A percentile compares a stretch with the other conserved stretches of the same genome.
phyloP scores from a whole-genome alignment of 1,284 basidiomycete genomes.

The Jaminaea rosea region DNA sequence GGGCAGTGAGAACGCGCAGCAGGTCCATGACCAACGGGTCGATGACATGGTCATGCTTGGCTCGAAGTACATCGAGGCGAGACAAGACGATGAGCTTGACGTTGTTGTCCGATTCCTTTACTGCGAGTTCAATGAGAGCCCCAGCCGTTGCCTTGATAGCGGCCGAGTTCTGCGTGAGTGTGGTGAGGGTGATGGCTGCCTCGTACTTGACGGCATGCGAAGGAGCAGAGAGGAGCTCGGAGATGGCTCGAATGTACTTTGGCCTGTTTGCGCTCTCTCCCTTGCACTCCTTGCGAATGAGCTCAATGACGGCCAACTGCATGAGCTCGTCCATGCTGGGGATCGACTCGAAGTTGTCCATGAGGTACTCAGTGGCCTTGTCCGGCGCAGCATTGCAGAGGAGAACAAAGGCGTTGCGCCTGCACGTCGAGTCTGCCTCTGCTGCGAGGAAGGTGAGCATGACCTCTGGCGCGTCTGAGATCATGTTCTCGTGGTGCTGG shows the following conservation, averaged over 20 bases:
- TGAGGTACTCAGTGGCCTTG: constrained; percentile 83
- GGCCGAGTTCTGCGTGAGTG: constrained; percentile 87
- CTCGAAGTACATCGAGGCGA: constrained; percentile 72
- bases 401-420: constrained; percentile 93
- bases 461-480: constrained; percentile 92
- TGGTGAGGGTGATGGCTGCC: constrained; percentile 87
- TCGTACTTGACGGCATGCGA: constrained; percentile 97
- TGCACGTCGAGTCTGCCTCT: constrained; percentile 80
- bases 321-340: constrained; percentile 78
- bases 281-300: constrained; percentile 84
- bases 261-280: constrained; percentile 56
- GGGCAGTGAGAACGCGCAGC: constrained; percentile 78
- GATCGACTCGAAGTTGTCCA: constrained; percentile 72
- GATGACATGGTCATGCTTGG: constrained; percentile 81
- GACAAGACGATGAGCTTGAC: constrained; percentile 97
- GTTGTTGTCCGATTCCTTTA: constrained; percentile 97
- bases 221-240: constrained; percentile 81
- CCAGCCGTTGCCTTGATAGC: constrained; percentile 91
- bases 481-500: constrained; percentile 70
- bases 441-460: constrained; percentile 96
- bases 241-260: constrained; percentile 86
- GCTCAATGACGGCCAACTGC: constrained; percentile 93
- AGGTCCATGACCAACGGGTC: constrained; percentile 94
- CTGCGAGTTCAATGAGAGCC: constrained; percentile 77
- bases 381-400: constrained; percentile 79